phyloP scores from a whole-genome alignment of 352 stramenopile genomes.

The Pythium guiyangense region DNA sequence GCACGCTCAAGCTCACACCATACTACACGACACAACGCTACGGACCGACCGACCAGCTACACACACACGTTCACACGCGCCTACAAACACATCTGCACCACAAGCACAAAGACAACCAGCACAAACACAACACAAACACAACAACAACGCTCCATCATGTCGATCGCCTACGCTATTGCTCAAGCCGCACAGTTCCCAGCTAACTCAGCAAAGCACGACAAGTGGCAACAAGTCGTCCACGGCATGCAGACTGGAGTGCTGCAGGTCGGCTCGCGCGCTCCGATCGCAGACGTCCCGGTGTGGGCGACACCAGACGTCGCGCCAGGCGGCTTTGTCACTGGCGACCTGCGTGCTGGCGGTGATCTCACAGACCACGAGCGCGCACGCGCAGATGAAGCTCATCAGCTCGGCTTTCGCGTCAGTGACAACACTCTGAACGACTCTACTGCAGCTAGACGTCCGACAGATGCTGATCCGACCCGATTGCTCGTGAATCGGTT shows the following conservation, averaged over 20 bases:
- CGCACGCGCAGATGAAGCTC: conserved; percentile 4
- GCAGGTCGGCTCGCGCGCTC: too few species aligned
- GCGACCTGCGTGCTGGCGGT: conserved; percentile 2
- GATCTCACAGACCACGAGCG: conserved; percentile 1
- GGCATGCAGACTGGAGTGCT: too few species aligned
- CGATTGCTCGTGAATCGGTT: conserved; percentile 4
- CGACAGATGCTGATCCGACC: not conserved
- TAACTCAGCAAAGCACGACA: conserved; percentile 4
- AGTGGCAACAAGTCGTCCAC: conserved; percentile 8
- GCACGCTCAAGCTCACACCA: too few species aligned
- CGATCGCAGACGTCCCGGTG: too few species aligned
- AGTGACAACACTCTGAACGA: not conserved
- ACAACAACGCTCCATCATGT: conserved; percentile 12
- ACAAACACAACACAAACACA: too few species aligned
- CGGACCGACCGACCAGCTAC: too few species aligned
- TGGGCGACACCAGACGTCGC: too few species aligned
- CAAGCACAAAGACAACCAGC: too few species aligned
- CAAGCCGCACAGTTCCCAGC: conserved; percentile 8
- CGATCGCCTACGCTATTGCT: conserved; percentile 10
- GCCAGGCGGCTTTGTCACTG: conserved; percentile 12
- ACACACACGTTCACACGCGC: too few species aligned
- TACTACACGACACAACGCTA: too few species aligned
- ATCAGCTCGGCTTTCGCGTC: not conserved
- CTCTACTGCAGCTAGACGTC: not conserved
- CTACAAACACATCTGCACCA: too few species aligned